These are phyloP conservation scores for Arxiozyma slooffiae DNA, from an alignment of 1,139 yeast species.

Conservation along the genomic window DNA sequence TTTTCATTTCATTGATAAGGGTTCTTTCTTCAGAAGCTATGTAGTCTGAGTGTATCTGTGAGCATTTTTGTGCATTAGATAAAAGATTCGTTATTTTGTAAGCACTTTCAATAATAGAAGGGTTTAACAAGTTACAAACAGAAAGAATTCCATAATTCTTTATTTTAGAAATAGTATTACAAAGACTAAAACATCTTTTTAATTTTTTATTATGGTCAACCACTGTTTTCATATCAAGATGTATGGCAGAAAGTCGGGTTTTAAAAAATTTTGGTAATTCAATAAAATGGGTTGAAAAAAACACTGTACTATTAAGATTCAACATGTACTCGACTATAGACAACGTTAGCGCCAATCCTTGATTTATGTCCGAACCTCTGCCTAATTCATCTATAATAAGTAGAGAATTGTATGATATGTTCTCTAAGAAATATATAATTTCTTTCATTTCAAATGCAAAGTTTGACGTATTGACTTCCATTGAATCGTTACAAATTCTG, in stretches of 20 bases:
- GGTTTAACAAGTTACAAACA: constrained; percentile 24
- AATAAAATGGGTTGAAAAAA: constrained; percentile 36
- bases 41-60: neutral
- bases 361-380: constrained; percentile 36
- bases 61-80: neutral
- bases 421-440: constrained; percentile 35
- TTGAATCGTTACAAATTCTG: constrained; percentile 32
- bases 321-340: constrained; percentile 34
- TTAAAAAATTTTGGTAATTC: constrained; percentile 32
- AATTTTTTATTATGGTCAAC: constrained; percentile 17
- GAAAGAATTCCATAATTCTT: constrained; percentile 30
- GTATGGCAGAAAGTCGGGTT: constrained; percentile 28
- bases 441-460: constrained; percentile 41
- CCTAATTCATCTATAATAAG: constrained; percentile 41
- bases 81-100: constrained; percentile 18
- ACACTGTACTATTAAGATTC: constrained; percentile 25
- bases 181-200: constrained; percentile 26
- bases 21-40: constrained; percentile 1
- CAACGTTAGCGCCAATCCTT: constrained; percentile 36
- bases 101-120: constrained; percentile 24
- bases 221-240: constrained; percentile 28
- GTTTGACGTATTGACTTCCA: constrained; percentile 33
- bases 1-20: constrained; percentile 14
- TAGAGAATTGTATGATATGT: constrained; percentile 29
- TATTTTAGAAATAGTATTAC: neutral